phyloP scores from a whole-genome alignment of 108 stramenopile species.

The Nannochloropsis granulata region DNA sequence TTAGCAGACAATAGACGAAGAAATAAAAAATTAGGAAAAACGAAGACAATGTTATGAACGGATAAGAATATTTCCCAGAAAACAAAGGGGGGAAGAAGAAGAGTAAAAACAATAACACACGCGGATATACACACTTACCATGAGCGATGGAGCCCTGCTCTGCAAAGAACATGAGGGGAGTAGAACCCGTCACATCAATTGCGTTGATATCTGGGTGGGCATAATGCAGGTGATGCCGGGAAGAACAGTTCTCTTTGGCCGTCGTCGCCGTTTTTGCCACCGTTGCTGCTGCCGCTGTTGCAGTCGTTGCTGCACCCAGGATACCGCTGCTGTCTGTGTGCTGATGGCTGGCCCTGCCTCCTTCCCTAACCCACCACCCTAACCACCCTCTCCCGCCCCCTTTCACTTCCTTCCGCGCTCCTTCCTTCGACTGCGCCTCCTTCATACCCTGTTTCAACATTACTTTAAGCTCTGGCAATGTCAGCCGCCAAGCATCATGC shows the following conservation, averaged over 20 bases:
- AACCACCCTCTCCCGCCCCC: not conserved
- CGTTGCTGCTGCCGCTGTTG: too few species aligned
- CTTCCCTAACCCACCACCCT: not conserved
- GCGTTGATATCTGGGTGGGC: not conserved
- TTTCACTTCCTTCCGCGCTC: not conserved
- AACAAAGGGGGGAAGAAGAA: not conserved
- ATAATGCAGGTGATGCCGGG: too few species aligned
- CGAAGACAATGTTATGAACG: too few species aligned
- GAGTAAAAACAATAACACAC: not conserved
- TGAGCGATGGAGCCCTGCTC: not conserved
- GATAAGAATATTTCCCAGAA: too few species aligned
- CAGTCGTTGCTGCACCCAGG: too few species aligned
- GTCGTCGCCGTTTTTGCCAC: not conserved
- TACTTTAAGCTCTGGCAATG: not conserved
- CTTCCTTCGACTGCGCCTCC: not conserved
- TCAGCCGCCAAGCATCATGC: not conserved
- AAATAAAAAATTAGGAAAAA: too few species aligned
- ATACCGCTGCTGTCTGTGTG: too few species aligned
- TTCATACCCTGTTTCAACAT: not conserved
- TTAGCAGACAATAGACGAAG: too few species aligned
- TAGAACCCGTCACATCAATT: not conserved
- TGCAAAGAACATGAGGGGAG: not conserved
- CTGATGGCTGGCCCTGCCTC: too few species aligned
- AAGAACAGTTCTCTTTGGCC: not conserved
- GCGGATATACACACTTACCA: not conserved